Conservation (phyloP, 1,284 basidiomycete species). For the Ustilago shanxiensis region DNA sequence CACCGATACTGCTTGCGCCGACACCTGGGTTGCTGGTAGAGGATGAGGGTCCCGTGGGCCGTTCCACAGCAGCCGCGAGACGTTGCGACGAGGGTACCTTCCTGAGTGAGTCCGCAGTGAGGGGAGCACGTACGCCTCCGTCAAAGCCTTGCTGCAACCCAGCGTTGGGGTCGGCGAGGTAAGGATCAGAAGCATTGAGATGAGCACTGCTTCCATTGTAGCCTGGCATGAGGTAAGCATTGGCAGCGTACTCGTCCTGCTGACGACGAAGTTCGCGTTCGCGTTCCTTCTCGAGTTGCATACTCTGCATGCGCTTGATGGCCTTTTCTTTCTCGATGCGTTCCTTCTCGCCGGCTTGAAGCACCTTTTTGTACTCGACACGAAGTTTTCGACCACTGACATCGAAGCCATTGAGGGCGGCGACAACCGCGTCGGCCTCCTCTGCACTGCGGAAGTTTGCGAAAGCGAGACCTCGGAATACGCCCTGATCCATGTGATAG, state of each 20-base stretch:
- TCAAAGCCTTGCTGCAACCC: conserved; percentile 27
- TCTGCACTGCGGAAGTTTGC: conserved; percentile 93
- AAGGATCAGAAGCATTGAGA: conserved; percentile 16
- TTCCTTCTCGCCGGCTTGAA: conserved; percentile 99
- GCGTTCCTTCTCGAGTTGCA: conserved; percentile 66
- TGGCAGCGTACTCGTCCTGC: conserved; percentile 54
- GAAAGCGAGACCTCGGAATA: conserved; percentile 97
- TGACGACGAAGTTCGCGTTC: conserved; percentile 54
- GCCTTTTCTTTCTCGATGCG: conserved; percentile 99
- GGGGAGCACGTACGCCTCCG: conserved; percentile 24
- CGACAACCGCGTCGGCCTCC: conserved; percentile 95
- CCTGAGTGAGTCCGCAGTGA: conserved; percentile 52
- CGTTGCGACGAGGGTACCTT: conserved; percentile 48
- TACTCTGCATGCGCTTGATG: conserved; percentile 88
- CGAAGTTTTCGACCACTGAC: conserved; percentile 98
- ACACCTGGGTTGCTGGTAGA: conserved; percentile 68
- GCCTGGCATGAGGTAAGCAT: conserved; percentile 50
- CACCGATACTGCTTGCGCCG: conserved; percentile 74
- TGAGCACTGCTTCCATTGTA: conserved; percentile 25
- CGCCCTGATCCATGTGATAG: conserved; percentile 73
- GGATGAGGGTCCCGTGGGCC: conserved; percentile 36
- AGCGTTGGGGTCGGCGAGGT: conserved; percentile 14
- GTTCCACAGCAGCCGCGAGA: conserved; percentile 18
- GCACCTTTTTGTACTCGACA: conserved; percentile 99
- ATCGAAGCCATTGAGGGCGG: conserved; percentile 88